phyloP scores from a whole-genome alignment of 192 early-diverging fungal species.

The Dispira parvispora region DNA sequence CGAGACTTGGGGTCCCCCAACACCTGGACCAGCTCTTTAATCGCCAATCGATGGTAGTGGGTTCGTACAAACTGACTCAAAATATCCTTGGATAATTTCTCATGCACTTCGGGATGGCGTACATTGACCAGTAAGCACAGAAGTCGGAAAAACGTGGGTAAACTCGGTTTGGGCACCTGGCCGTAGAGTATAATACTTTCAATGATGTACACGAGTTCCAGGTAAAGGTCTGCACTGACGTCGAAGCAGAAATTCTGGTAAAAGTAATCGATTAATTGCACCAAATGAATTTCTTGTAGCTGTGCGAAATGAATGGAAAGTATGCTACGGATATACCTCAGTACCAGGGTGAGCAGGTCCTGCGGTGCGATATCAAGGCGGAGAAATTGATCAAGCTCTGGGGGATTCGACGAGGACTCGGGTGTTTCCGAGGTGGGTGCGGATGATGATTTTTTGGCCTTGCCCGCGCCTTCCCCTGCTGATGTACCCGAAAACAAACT shows the following conservation, averaged over 20 bases:
- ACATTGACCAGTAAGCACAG: slow-evolving; percentile 4
- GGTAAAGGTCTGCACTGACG: background rate
- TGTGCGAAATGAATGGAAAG: background rate
- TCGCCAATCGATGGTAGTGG: slow-evolving; percentile 1
- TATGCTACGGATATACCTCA: background rate
- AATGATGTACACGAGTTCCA: background rate
- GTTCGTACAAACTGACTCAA: background rate
- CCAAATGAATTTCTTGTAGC: background rate
- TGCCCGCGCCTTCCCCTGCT: background rate
- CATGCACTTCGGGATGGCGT: background rate
- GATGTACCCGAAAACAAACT: slow-evolving; percentile 4
- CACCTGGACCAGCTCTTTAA: background rate
- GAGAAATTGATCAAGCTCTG: background rate
- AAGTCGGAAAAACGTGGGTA: slow-evolving; percentile 1
- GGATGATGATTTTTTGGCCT: background rate
- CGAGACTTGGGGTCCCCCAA: background rate
- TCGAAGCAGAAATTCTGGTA: background rate
- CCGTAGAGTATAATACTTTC: background rate
- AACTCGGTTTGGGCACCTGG: slow-evolving; percentile 2
- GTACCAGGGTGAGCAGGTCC: background rate
- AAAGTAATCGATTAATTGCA: slow-evolving; percentile 10
- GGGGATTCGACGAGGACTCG: background rate
- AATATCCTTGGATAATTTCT: background rate
- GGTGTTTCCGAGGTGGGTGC: background rate
- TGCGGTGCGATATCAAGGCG: background rate